phyloP scores from a whole-genome alignment of 768 basidiomycete species.

The Psilocybe subaeruginosa region DNA sequence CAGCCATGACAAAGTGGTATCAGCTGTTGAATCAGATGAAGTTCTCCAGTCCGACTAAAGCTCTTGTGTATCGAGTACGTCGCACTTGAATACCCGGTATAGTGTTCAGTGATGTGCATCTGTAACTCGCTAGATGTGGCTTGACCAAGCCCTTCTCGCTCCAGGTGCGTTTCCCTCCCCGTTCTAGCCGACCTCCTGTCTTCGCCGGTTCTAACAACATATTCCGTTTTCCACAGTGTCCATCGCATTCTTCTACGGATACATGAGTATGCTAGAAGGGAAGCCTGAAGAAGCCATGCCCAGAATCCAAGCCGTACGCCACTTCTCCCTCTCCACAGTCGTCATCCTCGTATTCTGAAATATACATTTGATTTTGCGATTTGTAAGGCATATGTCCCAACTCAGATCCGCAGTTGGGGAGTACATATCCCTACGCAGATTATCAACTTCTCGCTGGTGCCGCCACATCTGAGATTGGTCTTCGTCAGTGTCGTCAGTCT shows the following conservation, averaged over 20 bases:
- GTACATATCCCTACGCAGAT: slow-evolving; percentile 79
- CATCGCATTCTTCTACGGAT: slow-evolving; percentile 60
- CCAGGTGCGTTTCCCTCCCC: slow-evolving; percentile 49
- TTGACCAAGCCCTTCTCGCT: slow-evolving; percentile 81
- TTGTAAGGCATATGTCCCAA: slow-evolving; percentile 67
- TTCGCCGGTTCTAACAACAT: background rate
- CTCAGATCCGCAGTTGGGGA: slow-evolving; percentile 76
- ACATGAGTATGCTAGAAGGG: slow-evolving; percentile 83
- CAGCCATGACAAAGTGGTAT: slow-evolving; percentile 84
- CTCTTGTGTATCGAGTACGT: slow-evolving; percentile 64
- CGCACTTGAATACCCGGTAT: background rate
- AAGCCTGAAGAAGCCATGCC: slow-evolving; percentile 52
- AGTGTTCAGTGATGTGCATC: background rate
- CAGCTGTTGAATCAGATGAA: slow-evolving; percentile 69
- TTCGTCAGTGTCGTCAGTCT: slow-evolving; percentile 79
- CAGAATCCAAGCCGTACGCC: slow-evolving; percentile 48
- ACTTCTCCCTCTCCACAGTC: background rate
- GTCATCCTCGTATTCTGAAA: background rate
- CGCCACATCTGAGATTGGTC: slow-evolving; percentile 76
- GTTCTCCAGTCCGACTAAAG: slow-evolving; percentile 62
- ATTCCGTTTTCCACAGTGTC: slow-evolving; percentile 32
- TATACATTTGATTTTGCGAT: background rate
- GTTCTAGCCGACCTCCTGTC: no score
- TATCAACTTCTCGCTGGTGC: slow-evolving; percentile 79
- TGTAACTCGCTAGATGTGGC: slow-evolving; percentile 57